Conservation (phyloP, 148 eudicot genomes). For the Chenopodium quinoa region DNA sequence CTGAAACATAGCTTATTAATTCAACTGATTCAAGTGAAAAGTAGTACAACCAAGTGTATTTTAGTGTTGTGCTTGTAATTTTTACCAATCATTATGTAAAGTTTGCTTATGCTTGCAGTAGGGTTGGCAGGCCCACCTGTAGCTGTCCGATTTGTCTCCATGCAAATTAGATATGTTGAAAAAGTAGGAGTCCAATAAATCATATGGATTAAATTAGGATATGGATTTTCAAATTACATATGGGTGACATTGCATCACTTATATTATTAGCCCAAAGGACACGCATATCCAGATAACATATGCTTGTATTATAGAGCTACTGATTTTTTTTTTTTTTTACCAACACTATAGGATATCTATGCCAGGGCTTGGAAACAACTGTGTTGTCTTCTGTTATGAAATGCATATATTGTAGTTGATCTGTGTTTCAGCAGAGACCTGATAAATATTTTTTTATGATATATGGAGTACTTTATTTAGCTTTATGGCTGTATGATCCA, state of each 20-base stretch:
- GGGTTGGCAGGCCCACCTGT: no score
- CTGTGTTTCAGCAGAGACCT: background rate
- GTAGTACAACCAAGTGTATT: background rate
- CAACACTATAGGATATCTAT: no score
- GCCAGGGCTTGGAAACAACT: no score
- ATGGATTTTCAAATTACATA: background rate
- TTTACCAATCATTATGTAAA: background rate
- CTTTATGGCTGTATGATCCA: background rate
- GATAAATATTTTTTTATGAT: background rate
- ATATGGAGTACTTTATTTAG: background rate
- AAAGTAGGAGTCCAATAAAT: no score
- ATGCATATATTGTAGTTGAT: background rate
- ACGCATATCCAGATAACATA: no score
- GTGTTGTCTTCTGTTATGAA: background rate
- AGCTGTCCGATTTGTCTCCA: no score
- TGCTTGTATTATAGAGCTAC: no score
- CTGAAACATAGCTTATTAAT: background rate
- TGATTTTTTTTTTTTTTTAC: no score
- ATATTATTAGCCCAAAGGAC: background rate
- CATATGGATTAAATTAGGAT: no score
- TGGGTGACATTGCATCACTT: background rate
- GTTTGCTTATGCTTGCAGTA: background rate
- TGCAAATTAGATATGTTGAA: no score
- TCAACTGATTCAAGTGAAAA: background rate
- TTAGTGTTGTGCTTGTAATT: no score